Base-by-base conservation (phyloP, 129 eudicot genomes). In the Pittosporum tobira region DNA sequence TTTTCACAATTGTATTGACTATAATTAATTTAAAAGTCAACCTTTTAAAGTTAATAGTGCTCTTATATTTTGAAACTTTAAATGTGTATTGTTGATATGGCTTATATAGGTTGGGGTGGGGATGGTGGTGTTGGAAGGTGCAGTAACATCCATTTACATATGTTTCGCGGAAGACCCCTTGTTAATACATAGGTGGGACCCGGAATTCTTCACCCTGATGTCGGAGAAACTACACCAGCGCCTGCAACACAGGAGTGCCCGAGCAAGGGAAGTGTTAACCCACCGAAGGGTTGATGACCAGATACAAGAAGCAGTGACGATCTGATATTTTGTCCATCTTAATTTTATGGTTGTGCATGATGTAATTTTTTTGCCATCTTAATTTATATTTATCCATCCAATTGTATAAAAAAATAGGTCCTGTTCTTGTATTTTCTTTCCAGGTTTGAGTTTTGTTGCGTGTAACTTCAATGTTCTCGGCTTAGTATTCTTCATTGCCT, bases 21-120 rank as follows among this genome's bases (percentile, higher is more conserved):
- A n/a, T n/a, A n/a, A n/a, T n/a, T n/a, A n/a, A n/a, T n/a, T n/a
- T n/a, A n/a, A n/a, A n/a, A n/a, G n/a, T n/a, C n/a, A n/a, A n/a
- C n/a, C n/a, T n/a, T n/a, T n/a, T n/a, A n/a, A n/a, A n/a, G n/a
- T n/a, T n/a, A n/a, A n/a, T n/a, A n/a, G n/a, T n/a, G n/a, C n/a
- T n/a, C n/a, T n/a, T n/a, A n/a, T n/a, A n/a, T n/a, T n/a, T n/a
- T n/a, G n/a, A n/a, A n/a, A n/a, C n/a, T n/a, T n/a, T n/a, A n/a
- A n/a, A n/a, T n/a, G n/a, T n/a, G n/a, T n/a, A n/a, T n/a, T n/a
- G n/a, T n/a, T n/a, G n/a, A n/a, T n/a, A n/a, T n/a, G n/a, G n/a
- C n/a, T n/a, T n/a, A n/a, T n/a, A n/a, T 67, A 90, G 97, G 89
- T 90, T 40, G 97, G 97, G 53, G 71, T 85, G 62, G 97, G 95